These are phyloP conservation scores for Sungouiozyma intestinalis DNA, from an alignment of 805 yeast species.

Conservation along the genomic window DNA sequence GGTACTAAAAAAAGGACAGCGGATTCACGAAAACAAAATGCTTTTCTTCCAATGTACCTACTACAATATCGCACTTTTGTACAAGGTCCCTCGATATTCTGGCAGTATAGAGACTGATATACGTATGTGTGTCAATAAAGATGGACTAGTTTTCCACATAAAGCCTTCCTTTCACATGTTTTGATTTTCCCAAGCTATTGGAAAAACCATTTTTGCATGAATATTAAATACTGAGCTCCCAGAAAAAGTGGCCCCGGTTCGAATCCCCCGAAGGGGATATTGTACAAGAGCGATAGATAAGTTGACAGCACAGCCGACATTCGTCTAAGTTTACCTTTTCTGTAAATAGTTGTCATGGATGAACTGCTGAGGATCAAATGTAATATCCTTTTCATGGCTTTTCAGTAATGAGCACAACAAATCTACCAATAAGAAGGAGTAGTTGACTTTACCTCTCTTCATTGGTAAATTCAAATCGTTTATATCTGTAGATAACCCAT, in stretches of 20 bases:
- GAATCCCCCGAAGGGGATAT: not conserved
- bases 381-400: not conserved
- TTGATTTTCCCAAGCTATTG: not conserved
- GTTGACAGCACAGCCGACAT: too few species aligned
- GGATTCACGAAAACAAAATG: not conserved
- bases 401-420: slow-evolving; percentile 10
- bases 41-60: not conserved
- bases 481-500: slow-evolving; percentile 37
- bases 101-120: too few species aligned
- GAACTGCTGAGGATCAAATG: not conserved
- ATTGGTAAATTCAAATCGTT: slow-evolving; percentile 35
- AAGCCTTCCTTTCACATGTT: too few species aligned
- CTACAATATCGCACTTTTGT: not conserved
- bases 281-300: too few species aligned
- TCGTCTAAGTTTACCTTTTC: too few species aligned
- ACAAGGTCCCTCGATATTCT: not conserved
- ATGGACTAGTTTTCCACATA: not conserved
- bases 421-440: slow-evolving; percentile 27
- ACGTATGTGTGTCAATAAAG: not conserved
- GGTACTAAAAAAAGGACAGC: not conserved
- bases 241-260: not conserved
- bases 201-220: not conserved
- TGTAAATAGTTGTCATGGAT: not conserved
- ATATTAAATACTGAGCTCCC: too few species aligned
- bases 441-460: slow-evolving; percentile 43